Base-by-base conservation (phyloP, 2,329 filamentous ascomycete species). In the Phialophora macrospora region DNA sequence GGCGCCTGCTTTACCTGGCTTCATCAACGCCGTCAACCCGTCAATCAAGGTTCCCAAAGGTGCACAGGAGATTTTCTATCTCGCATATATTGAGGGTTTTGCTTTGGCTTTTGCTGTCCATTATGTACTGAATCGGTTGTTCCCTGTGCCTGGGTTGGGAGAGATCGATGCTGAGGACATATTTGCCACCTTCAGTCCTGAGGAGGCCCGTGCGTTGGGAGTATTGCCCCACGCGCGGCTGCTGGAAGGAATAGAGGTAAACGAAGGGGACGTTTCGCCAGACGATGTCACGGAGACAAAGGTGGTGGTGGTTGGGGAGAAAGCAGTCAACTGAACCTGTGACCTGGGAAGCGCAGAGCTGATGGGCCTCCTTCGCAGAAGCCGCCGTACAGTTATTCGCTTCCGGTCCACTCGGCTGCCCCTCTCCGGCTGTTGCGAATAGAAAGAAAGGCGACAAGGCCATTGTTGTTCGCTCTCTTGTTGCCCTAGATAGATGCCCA, bases 31-130 rank as follows among this genome's bases (percentile, higher is more conserved):
- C 0, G 74, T 79, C 62, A 75, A 74, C 63, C 49, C 30, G 74
- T 79, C 58, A 0, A 92, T 96, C 0, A 93, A 93, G 0, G 80
- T 85, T 8, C 62, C 62, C 24, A 64, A 55, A 14, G 62, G 62
- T 24, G 55, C 55, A n/a, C 55, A 34, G 48, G 55, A 60, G 49
- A 55, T 60, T 24, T 64, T 64, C 38, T 64, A 64, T 28, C 62
- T 64, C 5, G 62, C 55, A 26, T 64, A 60, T 48, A 55, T 64
- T 22, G 62, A 60, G 38, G 62, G 62, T 2, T 64, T 60, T 55
- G 62, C 48, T 6, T 32, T 64, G 32, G 46, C 62, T 6, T 64
- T 64, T 48, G 17, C 59, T 17, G 49, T 60, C 4, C 62, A 64
- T 28, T 64, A 60, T 32, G 34, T 54, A 6, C 20, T 66, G 51